Conservation (phyloP, 306 rosid species). For the Inga oerstediana region DNA sequence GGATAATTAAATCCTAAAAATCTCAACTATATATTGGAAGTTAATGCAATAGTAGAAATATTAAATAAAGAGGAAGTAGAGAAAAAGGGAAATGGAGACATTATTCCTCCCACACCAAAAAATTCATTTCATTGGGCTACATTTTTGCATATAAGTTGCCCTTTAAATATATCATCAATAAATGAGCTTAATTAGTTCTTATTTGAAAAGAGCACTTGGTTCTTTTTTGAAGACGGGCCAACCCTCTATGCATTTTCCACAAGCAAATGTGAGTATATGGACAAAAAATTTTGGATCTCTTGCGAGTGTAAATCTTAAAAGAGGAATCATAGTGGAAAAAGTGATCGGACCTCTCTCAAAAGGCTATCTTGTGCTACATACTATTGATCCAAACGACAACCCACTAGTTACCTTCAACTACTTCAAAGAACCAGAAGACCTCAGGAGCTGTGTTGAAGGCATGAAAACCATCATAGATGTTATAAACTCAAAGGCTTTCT, state of each 20-base stretch:
- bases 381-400: not conserved
- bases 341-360: not conserved
- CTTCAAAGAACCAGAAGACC: not conserved
- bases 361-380: not conserved
- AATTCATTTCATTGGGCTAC: too few relatives aligned
- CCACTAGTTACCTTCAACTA: not conserved
- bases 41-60: too few relatives aligned
- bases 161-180: too few relatives aligned
- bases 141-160: too few relatives aligned
- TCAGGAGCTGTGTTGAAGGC: not conserved
- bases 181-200: too few relatives aligned
- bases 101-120: too few relatives aligned
- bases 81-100: too few relatives aligned
- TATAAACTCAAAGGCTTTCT: not conserved
- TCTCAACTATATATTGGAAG: too few relatives aligned
- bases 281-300: constrained; percentile 31
- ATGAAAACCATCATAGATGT: not conserved
- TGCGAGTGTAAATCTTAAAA: constrained; percentile 42
- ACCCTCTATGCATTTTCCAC: not conserved
- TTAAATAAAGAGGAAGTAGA: too few relatives aligned
- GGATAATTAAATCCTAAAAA: too few relatives aligned
- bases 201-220: not conserved
- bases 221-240: not conserved
- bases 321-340: constrained; percentile 34
- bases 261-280: constrained; percentile 17